phyloP scores from a whole-genome alignment of 768 basidiomycete genomes.

The Collybia nuda region DNA sequence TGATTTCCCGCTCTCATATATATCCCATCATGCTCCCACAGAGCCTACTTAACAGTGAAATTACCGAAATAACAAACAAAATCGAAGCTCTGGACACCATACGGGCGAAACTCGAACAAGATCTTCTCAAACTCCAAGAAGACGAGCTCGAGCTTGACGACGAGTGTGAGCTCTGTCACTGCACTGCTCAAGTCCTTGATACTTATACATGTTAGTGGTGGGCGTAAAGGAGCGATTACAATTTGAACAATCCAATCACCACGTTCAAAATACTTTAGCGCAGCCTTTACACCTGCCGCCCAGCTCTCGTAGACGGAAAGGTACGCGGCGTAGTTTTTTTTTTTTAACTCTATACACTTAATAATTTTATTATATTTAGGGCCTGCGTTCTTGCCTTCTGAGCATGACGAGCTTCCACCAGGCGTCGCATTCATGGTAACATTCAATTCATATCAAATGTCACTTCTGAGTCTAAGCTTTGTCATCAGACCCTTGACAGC shows the following conservation, averaged over 20 bases:
- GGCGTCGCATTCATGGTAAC: slow-evolving; percentile 96
- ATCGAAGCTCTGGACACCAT: slow-evolving; percentile 84
- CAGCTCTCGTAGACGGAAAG: slow-evolving; percentile 72
- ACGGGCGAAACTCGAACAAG: slow-evolving; percentile 74
- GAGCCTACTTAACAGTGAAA: slow-evolving; percentile 86
- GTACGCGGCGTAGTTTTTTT: slow-evolving; percentile 24
- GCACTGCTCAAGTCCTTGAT: slow-evolving; percentile 1
- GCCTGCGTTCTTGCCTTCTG: slow-evolving; percentile 94
- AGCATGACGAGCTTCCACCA: slow-evolving; percentile 92
- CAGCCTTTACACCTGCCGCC: slow-evolving; percentile 47
- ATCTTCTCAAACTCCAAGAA: slow-evolving; percentile 85
- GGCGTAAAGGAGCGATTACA: slow-evolving; percentile 85
- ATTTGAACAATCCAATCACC: slow-evolving; percentile 55
- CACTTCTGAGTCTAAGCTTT: slow-evolving; percentile 1
- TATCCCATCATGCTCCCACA: slow-evolving; percentile 27
- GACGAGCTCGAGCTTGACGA: slow-evolving; percentile 97
- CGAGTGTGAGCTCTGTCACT: slow-evolving; percentile 61
- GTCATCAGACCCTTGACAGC: slow-evolving; percentile 69
- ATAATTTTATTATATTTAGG: slow-evolving; percentile 40
- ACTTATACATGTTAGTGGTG: slow-evolving; percentile 56
- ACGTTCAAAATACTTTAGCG: slow-evolving; percentile 25
- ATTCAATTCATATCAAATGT: slow-evolving; percentile 1
- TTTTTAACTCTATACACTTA: not conserved
- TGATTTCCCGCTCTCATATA: not conserved
- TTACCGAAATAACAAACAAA: slow-evolving; percentile 86